A percentile compares a stretch with the other conserved stretches of the same genome.
phyloP scores from a whole-genome alignment of 2,329 filamentous ascomycete species.

The Penicillium janthinellum region DNA sequence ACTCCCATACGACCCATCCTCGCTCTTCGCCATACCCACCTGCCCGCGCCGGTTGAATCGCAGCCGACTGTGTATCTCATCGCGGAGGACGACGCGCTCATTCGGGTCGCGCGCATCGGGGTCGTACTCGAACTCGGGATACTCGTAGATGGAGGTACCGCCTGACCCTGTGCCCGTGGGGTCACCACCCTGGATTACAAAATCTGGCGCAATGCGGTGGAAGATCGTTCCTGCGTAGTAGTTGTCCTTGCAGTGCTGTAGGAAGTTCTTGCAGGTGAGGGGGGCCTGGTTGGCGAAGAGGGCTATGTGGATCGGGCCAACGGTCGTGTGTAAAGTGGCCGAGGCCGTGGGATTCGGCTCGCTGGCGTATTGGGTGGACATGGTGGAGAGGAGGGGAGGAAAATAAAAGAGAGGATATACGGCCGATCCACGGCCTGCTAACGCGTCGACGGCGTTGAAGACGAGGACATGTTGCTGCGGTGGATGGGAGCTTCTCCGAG shows the following conservation, averaged over 20 bases:
- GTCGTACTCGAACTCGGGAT: constrained; percentile 60
- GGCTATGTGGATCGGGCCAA: constrained; percentile 86
- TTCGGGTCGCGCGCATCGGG: constrained; percentile 49
- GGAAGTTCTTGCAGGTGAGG: constrained; percentile 88
- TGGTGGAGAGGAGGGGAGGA: constrained; percentile 41
- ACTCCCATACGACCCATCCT: constrained; percentile 78
- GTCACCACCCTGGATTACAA: constrained; percentile 93
- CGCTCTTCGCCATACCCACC: constrained; percentile 87
- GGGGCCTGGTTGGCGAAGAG: constrained; percentile 95
- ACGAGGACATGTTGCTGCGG: neutral
- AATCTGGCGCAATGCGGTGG: constrained; percentile 87
- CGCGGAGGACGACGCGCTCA: constrained; percentile 68
- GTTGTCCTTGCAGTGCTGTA: constrained; percentile 90
- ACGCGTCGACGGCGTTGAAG: neutral
- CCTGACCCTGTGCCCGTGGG: constrained; percentile 90
- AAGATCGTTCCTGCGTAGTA: constrained; percentile 96
- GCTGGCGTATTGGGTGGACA: constrained; percentile 91
- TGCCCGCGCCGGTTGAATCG: constrained; percentile 91
- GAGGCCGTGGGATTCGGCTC: constrained; percentile 94
- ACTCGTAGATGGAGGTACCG: constrained; percentile 88
- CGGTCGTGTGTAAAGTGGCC: constrained; percentile 84
- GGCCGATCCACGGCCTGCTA: constrained; percentile 2
- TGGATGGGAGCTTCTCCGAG: constrained; percentile 1
- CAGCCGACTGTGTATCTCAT: constrained; percentile 89
- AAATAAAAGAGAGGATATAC: neutral